Evolutionary conservation across 306 rosid species (phyloP).

Genomic region (Vigna mungo): DNA sequence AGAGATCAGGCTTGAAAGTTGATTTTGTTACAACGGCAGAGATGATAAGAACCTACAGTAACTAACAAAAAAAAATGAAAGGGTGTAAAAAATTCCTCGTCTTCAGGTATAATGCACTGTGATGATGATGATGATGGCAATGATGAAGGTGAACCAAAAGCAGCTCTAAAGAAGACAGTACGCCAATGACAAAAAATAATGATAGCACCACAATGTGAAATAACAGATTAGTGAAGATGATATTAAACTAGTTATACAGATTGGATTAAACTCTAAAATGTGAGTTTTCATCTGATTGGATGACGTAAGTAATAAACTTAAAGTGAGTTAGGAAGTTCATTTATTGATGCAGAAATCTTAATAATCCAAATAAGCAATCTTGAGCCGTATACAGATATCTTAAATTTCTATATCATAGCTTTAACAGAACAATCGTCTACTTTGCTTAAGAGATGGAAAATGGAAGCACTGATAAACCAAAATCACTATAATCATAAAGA

Average conservation of each 20-base stretch:
- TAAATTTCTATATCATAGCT: conserved; percentile 31
- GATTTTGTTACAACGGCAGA: not conserved
- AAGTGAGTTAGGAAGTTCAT: conserved; percentile 7
- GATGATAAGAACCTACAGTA: conserved; percentile 3
- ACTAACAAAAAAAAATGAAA: not conserved
- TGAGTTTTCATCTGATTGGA: not conserved
- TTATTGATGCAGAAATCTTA: not conserved
- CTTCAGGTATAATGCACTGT: not conserved
- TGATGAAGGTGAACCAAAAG: not conserved
- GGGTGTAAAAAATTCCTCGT: not conserved
- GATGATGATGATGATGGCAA: not conserved
- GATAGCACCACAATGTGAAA: conserved; percentile 1
- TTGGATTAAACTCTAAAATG: conserved; percentile 4
- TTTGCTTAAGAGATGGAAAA: conserved; percentile 10
- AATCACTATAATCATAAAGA: conserved; percentile 22
- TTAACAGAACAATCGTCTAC: conserved; percentile 24
- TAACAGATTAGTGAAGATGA: not conserved
- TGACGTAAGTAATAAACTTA: not conserved
- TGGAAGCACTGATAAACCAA: conserved; percentile 24
- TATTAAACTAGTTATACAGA: conserved; percentile 7
- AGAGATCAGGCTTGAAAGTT: not conserved
- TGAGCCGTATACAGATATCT: not conserved
- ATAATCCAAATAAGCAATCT: not conserved
- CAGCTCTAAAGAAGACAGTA: not conserved
- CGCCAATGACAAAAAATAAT: conserved; percentile 30